Evolutionary conservation across 257 asterid genomes (phyloP).

Genomic region (Galeopsis tetrahit): DNA sequence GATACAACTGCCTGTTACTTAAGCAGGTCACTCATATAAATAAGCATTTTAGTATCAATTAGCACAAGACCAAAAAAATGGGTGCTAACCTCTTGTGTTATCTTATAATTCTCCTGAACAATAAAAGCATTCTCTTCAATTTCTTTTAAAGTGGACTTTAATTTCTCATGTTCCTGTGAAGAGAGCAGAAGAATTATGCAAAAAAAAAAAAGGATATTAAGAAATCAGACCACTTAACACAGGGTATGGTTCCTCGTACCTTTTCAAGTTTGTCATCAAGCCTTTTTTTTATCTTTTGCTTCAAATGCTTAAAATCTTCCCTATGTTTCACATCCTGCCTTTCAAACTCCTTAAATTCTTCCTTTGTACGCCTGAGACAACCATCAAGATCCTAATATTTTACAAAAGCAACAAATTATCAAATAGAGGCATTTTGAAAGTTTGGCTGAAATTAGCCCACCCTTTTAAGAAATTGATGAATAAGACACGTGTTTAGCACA

Average conservation of each 20-base stretch:
- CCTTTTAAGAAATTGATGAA: not conserved
- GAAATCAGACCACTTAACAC: not conserved
- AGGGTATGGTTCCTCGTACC: slow-evolving; percentile 48
- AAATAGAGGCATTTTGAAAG: slow-evolving; percentile 8
- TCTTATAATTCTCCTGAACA: slow-evolving; percentile 81
- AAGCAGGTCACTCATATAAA: not conserved
- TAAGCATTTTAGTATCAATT: slow-evolving; percentile 29
- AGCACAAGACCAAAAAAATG: slow-evolving; percentile 9
- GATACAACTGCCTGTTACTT: slow-evolving; percentile 16
- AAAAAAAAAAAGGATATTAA: not conserved
- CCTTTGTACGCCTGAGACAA: slow-evolving; percentile 63
- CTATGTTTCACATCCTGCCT: slow-evolving; percentile 89
- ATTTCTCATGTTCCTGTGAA: slow-evolving; percentile 56
- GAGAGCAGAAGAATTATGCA: slow-evolving; percentile 14
- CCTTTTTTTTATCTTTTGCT: slow-evolving; percentile 86
- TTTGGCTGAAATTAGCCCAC: not conserved
- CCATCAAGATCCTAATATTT: slow-evolving; percentile 73
- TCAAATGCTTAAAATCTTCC: slow-evolving; percentile 82
- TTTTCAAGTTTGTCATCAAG: slow-evolving; percentile 77
- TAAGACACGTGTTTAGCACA: not conserved
- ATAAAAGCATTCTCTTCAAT: slow-evolving; percentile 79
- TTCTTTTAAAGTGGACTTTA: slow-evolving; percentile 69
- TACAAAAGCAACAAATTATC: slow-evolving; percentile 7
- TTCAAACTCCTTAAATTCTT: slow-evolving; percentile 90
- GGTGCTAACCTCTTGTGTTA: slow-evolving; percentile 70